phyloP scores from a whole-genome alignment of 2,329 filamentous ascomycete species.

The Penicillium sp. region DNA sequence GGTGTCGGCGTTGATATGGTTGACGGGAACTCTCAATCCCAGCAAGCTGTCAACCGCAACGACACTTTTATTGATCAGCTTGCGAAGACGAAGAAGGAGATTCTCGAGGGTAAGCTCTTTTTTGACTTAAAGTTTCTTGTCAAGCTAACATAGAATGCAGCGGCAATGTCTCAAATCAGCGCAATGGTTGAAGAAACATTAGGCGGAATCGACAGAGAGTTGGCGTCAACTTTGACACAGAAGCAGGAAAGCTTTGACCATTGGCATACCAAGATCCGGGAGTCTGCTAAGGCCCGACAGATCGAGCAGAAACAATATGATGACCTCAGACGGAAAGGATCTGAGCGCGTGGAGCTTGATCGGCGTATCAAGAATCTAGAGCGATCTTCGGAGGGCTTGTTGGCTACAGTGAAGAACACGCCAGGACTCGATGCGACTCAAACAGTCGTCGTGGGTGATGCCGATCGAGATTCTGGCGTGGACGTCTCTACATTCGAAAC shows the following conservation, averaged over 20 bases:
- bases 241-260: slow-evolving; percentile 84
- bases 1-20: slow-evolving; percentile 75
- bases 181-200: slow-evolving; percentile 80
- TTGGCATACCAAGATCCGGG: slow-evolving; percentile 77
- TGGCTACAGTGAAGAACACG: slow-evolving; percentile 54
- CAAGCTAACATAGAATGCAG: slow-evolving; percentile 40
- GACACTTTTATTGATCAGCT: slow-evolving; percentile 47
- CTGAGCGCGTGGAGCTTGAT: slow-evolving; percentile 64
- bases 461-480: slow-evolving; percentile 45
- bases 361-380: slow-evolving; percentile 77
- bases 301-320: slow-evolving; percentile 76
- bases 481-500: slow-evolving; percentile 36
- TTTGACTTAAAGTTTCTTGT: background rate
- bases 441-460: slow-evolving; percentile 50
- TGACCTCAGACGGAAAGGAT: slow-evolving; percentile 64
- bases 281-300: slow-evolving; percentile 75
- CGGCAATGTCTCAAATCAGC: slow-evolving; percentile 39
- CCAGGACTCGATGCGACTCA: slow-evolving; percentile 49
- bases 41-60: slow-evolving; percentile 48
- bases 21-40: slow-evolving; percentile 46
- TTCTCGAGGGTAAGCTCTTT: slow-evolving; percentile 42
- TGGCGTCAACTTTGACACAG: slow-evolving; percentile 75
- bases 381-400: slow-evolving; percentile 71
- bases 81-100: slow-evolving; percentile 48
- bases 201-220: slow-evolving; percentile 73